Conservation (phyloP, 257 asterid genomes). For the Plantago ovata region DNA sequence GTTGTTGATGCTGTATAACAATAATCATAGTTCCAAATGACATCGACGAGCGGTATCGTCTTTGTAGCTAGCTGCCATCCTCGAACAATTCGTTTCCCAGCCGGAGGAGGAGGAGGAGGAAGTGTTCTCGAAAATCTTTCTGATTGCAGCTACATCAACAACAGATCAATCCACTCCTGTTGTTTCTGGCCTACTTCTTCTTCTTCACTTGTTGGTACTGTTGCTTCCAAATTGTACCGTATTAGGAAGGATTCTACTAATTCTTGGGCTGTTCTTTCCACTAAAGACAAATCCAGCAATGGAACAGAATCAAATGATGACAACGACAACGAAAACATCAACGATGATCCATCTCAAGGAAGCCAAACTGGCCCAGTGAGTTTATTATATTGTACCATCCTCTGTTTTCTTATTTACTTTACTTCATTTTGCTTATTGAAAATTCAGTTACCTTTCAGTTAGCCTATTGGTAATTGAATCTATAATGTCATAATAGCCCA, state of each 20-base stretch:
- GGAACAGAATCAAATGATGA: slow-evolving; percentile 30
- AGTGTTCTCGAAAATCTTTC: slow-evolving; percentile 22
- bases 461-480: not conserved
- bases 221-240: slow-evolving; percentile 20
- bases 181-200: slow-evolving; percentile 31
- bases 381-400: slow-evolving; percentile 20
- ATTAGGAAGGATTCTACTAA: slow-evolving; percentile 11
- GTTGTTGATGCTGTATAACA: not conserved
- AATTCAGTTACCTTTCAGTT: not conserved
- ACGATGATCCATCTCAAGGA: slow-evolving; percentile 34
- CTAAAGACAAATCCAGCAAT: slow-evolving; percentile 30
- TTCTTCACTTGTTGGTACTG: slow-evolving; percentile 17
- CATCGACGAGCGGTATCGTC: slow-evolving; percentile 26
- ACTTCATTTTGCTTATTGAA: no score
- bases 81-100: slow-evolving; percentile 25
- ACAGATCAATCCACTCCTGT: slow-evolving; percentile 20
- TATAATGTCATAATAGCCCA: not conserved
- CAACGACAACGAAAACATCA: no score
- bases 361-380: slow-evolving; percentile 49
- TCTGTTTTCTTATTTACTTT: not conserved
- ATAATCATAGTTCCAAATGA: no score
- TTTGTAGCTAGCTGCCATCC: slow-evolving; percentile 45
- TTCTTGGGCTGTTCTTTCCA: slow-evolving; percentile 39
- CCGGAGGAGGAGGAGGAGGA: no score
- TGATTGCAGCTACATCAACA: slow-evolving; percentile 32